phyloP scores from a whole-genome alignment of 2,329 filamentous ascomycete genomes.

The Colletotrichum sp. region DNA sequence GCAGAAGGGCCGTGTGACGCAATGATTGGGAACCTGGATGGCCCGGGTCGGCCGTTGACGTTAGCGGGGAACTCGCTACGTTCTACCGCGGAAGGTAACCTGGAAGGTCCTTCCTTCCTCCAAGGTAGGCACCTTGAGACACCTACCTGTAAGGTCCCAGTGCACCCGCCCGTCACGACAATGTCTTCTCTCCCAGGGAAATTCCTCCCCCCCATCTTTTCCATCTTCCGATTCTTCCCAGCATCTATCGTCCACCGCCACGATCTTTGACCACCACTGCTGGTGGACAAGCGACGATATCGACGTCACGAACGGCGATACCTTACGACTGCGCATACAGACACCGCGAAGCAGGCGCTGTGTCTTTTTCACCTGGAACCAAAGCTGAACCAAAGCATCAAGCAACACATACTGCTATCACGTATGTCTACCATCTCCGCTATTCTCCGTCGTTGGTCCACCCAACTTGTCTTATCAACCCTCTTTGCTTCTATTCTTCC shows the following conservation, averaged over 20 bases:
- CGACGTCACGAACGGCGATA: neutral
- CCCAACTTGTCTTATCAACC: neutral
- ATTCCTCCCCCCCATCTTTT: too few species aligned
- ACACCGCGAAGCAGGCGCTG: neutral
- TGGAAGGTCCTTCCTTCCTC: neutral
- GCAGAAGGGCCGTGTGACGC: neutral
- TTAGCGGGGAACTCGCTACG: neutral
- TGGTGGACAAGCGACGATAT: neutral
- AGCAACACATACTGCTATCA: neutral
- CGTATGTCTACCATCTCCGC: neutral
- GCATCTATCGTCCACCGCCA: neutral
- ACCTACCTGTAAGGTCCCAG: neutral
- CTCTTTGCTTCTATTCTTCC: neutral
- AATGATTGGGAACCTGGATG: neutral
- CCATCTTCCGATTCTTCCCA: too few species aligned
- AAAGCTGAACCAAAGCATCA: neutral
- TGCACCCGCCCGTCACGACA: neutral
- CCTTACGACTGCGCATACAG: neutral
- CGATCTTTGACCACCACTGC: neutral
- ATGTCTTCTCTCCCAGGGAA: neutral
- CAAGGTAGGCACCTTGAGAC: neutral
- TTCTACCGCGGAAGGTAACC: neutral
- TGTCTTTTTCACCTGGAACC: neutral
- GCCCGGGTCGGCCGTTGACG: neutral
- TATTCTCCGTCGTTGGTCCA: neutral